Evolutionary conservation across 371 early-diverging fungal species (phyloP), one percentile per base, ranked within the genome.

Genomic region (Rhizopus delemar): DNA sequence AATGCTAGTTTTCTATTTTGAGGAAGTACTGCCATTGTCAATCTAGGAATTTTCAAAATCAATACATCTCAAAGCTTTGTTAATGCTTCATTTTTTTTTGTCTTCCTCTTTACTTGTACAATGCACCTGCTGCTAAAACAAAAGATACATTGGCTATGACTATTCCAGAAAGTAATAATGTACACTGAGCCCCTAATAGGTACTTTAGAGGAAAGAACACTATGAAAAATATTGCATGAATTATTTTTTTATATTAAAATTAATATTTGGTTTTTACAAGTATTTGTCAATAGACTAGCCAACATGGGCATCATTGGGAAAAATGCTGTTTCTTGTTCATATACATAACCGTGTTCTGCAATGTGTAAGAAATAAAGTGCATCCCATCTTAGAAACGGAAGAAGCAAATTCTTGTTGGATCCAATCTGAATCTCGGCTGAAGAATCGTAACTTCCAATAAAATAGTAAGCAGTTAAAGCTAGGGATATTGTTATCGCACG

Each of bases 301-400:
- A 88, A 49, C 11, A 84, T 48, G 1, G 97, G 95, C 56, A 91
- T 66, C 29, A 92, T 70, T 5, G 98, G 97, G 71, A 96, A 92
- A 71, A 98, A 98, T 0, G 97, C 98, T 70, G 89, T 84, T 67
- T 89, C 89, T 65, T 96, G 93, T 65, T 98, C 98, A 69, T 84
- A 92, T 0, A 82, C 65, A 68, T 97, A 97, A 8, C 93, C 94
- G 11, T 86, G 55, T 62, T 87, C 82, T 8, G 94, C 86, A 60
- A 95, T 91, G 55, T 88, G 82, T 33, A 87, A 60, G 74, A 96
- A 96, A 70, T 95, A 95, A 53, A 96, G 75, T 3, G 94, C 86
- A 65, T 98, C 98, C 97, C 97, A 98, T 31, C 95, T 83, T 9
- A 93, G 70, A 63, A 93, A 90, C 3, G 83, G 80, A 51, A 52